phyloP scores from a whole-genome alignment of 2,329 filamentous ascomycete species.

The Paecilomyces sp. region DNA sequence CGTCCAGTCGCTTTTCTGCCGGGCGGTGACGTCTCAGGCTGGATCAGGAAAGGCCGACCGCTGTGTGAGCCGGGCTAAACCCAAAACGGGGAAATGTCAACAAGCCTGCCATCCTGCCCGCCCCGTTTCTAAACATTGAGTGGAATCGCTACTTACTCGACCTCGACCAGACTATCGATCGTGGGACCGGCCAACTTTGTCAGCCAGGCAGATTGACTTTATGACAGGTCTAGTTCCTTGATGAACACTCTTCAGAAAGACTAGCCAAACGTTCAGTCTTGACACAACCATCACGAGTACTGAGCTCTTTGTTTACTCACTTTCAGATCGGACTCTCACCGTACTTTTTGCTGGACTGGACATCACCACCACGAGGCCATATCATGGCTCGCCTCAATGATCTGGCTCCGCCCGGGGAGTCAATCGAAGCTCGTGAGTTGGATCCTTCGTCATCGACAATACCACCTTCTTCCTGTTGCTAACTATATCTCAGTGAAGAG shows the following conservation, averaged over 20 bases:
- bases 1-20: background rate
- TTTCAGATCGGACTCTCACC: background rate
- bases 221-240: background rate
- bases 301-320: background rate
- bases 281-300: background rate
- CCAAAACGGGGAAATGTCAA: conserved; percentile 31
- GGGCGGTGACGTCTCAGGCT: background rate
- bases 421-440: conserved; percentile 41
- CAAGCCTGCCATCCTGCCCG: conserved; percentile 12
- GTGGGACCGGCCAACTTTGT: background rate
- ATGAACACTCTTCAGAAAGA: background rate
- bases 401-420: conserved; percentile 35
- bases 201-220: background rate
- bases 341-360: background rate
- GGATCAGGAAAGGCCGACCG: conserved; percentile 1
- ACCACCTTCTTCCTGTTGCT: background rate
- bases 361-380: conserved; percentile 4
- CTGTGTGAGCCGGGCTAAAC: conserved; percentile 15
- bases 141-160: background rate
- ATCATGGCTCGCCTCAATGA: conserved; percentile 46
- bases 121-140: background rate
- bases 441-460: background rate
- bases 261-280: background rate
- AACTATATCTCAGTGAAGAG: conserved; percentile 48
- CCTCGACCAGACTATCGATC: background rate